Base-by-base conservation (phyloP, 306 rosid species). In the Cicer chorassanicum region DNA sequence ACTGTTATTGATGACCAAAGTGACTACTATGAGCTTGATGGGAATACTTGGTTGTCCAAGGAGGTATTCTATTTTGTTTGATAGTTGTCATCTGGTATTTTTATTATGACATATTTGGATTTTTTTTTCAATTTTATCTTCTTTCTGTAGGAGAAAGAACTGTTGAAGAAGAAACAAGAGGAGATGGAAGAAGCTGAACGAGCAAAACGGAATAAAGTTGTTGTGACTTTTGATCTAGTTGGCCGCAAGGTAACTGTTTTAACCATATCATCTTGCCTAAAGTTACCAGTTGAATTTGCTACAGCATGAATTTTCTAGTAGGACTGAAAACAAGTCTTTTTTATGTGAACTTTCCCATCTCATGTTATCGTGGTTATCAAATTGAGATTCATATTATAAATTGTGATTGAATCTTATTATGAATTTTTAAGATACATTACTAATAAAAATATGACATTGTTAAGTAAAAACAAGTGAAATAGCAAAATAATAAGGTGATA, bases 1-100 rank as follows among this genome's bases (percentile, higher is more conserved):
- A 88, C 96, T 42, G 99, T 94, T 76, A 90, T 90, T 55, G 97
- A 94, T 85, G 97, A 94, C 86, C 99, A 94, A 69, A 92, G 97
- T 83, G 99, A 92, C 86, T 92, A 94, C 82, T 92, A 88, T 61
- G 97, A 94, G 88, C 84, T 90, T 68, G 99, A 94, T 69, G 96
- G 96, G n/a, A 94, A 92, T 74, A 87, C 84, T 72, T 94, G 99
- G 99, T 80, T 94, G 84, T 94, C 97, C 16, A 82, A 68, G 75
- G 97, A 94, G 93, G 99, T 92, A 80, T 38, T 39, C 24, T 68
- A 16, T 51, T 75, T 72, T 66, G 64, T 70, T 49, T 45, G 42
- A 54, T 51, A 9, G 40, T 59, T 81, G 36, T 65, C 50, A 14
- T 48, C 41, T 12, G 71, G 29, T 42, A 61, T 19, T 40, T 39